Base-by-base conservation (phyloP, 306 rosid genomes). In the Dalbergia cochinchinensis region DNA sequence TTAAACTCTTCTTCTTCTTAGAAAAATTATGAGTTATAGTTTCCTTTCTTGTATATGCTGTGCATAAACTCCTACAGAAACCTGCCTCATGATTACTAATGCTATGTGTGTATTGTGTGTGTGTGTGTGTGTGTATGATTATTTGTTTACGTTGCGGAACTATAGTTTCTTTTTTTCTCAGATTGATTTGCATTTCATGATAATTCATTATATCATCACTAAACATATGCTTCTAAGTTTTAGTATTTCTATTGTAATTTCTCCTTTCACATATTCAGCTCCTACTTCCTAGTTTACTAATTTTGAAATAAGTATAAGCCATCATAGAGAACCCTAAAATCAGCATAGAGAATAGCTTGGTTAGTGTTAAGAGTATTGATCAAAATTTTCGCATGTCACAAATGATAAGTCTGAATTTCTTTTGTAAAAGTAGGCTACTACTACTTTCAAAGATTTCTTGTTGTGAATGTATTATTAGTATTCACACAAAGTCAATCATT, bases 1-100 rank as follows among this genome's bases (percentile, higher is more conserved):
- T 88, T 93, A 91, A 82, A n/a, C n/a, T n/a, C n/a, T n/a, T n/a
- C 98, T 94, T 71, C 89, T 91, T 76, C 94, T 91, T 71, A 91
- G 97, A 59, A 90, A 85, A 91, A 90, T 94, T 82, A 97, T 94
- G 87, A 94, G 98, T 83, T 80, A 16, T 48, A 55, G 50, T 41
- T 63, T 19, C 41, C 45, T 60, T 16, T 58, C 42, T 76, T 41
- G 9, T 72, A 13, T 75, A 61, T 34, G n/a, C 61, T 58, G 60
- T 39, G 35, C 19, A 64, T 69, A 54, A 69, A 31, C 42, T 61
- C 50, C 20, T 64, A 11, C 3, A 12, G 22, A 16, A 22, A 61
- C 70, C 54, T 47, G 37, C 51, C 82, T 69, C 48, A 26, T 82
- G 60, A 78, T 81, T 58, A 61, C n/a, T 58, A 54, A 57, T 51